Evolutionary conservation across 768 basidiomycete species (phyloP).

Genomic region (Clitopilus passeckerianus): DNA sequence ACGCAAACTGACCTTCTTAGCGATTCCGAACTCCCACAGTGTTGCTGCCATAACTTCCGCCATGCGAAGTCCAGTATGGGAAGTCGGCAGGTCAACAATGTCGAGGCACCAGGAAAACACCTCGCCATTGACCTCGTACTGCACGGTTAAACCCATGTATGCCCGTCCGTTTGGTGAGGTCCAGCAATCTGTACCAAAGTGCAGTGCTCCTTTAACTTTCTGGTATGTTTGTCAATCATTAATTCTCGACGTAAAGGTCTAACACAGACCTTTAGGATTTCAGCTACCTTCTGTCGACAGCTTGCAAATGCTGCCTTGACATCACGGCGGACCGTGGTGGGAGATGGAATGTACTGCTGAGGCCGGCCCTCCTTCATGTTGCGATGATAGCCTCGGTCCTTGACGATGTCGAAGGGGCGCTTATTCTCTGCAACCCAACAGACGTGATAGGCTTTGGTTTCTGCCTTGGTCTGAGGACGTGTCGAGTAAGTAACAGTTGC

Average conservation of each 20-base stretch:
- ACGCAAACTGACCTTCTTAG: slow-evolving; percentile 21
- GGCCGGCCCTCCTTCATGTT: slow-evolving; percentile 27
- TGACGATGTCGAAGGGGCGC: slow-evolving; percentile 27
- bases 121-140: slow-evolving; percentile 14
- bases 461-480: slow-evolving; percentile 16
- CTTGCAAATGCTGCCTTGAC: slow-evolving; percentile 20
- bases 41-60: slow-evolving; percentile 25
- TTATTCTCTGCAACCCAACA: slow-evolving; percentile 28
- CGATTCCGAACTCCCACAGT: slow-evolving; percentile 28
- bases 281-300: slow-evolving; percentile 13
- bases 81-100: slow-evolving; percentile 33
- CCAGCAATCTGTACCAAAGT: slow-evolving; percentile 21
- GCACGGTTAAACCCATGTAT: slow-evolving; percentile 16
- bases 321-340: slow-evolving; percentile 24
- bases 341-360: slow-evolving; percentile 22
- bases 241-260: background rate
- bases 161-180: slow-evolving; percentile 20
- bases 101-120: slow-evolving; percentile 13
- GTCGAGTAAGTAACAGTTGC: slow-evolving; percentile 25
- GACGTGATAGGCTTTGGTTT: slow-evolving; percentile 24
- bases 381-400: slow-evolving; percentile 23
- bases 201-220: slow-evolving; percentile 15
- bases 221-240: background rate
- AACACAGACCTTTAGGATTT: slow-evolving; percentile 16
- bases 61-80: slow-evolving; percentile 28